Conservation (phyloP, 805 yeast genomes). For the Myxozyma sirexii region DNA sequence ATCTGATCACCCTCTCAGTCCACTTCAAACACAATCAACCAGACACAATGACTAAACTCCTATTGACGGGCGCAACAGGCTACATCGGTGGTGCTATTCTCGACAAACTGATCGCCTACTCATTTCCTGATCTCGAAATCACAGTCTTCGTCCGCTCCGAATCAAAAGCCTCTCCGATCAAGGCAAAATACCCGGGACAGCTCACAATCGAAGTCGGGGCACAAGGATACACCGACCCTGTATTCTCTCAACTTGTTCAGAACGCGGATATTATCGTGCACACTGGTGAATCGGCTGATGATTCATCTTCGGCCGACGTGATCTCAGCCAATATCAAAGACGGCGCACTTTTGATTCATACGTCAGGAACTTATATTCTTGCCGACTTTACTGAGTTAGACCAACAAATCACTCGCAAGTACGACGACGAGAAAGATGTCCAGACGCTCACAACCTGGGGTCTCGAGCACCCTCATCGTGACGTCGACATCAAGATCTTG, state of each 20-base stretch:
- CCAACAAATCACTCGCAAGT: slow-evolving; percentile 35
- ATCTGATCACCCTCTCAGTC: background rate
- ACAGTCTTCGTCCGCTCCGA: slow-evolving; percentile 16
- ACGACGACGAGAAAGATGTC: slow-evolving; percentile 40
- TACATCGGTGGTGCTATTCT: slow-evolving; percentile 28
- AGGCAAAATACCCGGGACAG: slow-evolving; percentile 19
- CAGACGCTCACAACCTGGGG: slow-evolving; percentile 41
- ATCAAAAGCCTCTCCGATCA: slow-evolving; percentile 10
- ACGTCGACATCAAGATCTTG: slow-evolving; percentile 42
- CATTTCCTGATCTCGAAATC: background rate
- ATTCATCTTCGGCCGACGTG: slow-evolving; percentile 38
- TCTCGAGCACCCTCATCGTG: slow-evolving; percentile 43
- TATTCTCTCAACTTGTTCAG: slow-evolving; percentile 35
- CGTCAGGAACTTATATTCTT: slow-evolving; percentile 46
- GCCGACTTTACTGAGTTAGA: slow-evolving; percentile 26
- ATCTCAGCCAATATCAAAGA: slow-evolving; percentile 36
- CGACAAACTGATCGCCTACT: slow-evolving; percentile 2
- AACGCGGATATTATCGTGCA: slow-evolving; percentile 43
- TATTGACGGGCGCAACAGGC: slow-evolving; percentile 25
- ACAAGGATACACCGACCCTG: slow-evolving; percentile 33
- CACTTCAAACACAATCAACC: background rate
- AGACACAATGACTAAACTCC: slow-evolving; percentile 1
- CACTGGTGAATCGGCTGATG: slow-evolving; percentile 41
- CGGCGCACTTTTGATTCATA: slow-evolving; percentile 43
- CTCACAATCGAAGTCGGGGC: slow-evolving; percentile 39